Base-by-base conservation (phyloP, 2,329 filamentous ascomycete genomes). In the Trichoderma afroharzianum region DNA sequence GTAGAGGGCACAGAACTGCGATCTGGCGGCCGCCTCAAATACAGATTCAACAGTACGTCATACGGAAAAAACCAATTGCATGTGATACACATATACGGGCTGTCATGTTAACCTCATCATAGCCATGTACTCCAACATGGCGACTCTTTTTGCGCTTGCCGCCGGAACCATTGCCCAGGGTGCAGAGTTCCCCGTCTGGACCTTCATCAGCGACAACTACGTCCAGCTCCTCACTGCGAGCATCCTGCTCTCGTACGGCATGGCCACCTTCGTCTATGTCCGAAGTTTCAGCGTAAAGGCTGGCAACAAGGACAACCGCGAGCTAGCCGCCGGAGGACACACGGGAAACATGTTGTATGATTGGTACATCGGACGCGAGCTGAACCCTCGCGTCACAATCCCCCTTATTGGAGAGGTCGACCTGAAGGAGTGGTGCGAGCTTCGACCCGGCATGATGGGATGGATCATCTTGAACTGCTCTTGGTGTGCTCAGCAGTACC, bases 281-380 rank as follows among this genome's bases (percentile, higher is more conserved):
- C 87, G 87, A 76, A 97, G 93, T 79, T 98, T 98, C 84, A 87
- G 87, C 68, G 92, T 97, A 74, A 92, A 93, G 80, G 82, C 89
- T n/a, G 90, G 88, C 57, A 93, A 97, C 79, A 84, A 87, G 14
- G 86, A 91, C 62, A 84, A 88, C 73, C 92, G 95, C 53, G 91
- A 96, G 80, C 87, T 98, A 8, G 95, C 95, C 0, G 88, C 89
- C 1, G 94, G 95, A 57, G 95, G 94, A 18, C 88, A 92, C 78
- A 90, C 90, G 1, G 95, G 94, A 71, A 98, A 97, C 81, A 83
- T 94, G 74, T 82, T 98, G 47, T 98, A 98, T 81, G 95, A 98
- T 82, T 98, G 94, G 90, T 98, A 94, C 83, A 98, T 98, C 75
- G 95, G 95, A 24, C 93, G 95, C 32, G 95, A 98, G 81, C 90